Conservation (phyloP, 305 asterid genomes). For the Solanum hybrid region DNA sequence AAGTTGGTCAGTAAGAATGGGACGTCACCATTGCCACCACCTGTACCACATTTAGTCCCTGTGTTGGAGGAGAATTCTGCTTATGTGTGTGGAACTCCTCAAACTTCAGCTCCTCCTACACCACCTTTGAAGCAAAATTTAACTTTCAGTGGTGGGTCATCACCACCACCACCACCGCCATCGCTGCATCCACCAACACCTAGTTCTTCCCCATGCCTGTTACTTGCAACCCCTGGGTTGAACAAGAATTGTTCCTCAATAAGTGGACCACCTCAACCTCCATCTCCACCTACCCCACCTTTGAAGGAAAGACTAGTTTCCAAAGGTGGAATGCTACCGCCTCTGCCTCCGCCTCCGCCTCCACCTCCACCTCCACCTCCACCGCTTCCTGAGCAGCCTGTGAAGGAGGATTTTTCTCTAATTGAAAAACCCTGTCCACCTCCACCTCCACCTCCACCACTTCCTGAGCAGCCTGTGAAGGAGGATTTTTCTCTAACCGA, state of each 20-base stretch:
- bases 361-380: slow-evolving; percentile 6
- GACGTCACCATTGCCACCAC: slow-evolving; percentile 10
- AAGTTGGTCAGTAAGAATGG: neutral
- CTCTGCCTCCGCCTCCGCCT: neutral
- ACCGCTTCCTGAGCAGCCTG: neutral
- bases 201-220: slow-evolving; percentile 8
- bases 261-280: slow-evolving; percentile 1
- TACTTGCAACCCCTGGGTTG: neutral
- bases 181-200: neutral
- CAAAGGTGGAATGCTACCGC: neutral
- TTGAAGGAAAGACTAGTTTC: neutral
- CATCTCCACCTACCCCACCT: neutral
- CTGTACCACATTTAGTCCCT: neutral
- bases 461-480: neutral
- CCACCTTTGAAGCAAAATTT: neutral
- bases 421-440: neutral
- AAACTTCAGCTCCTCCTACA: neutral
- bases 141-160: neutral
- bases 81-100: neutral
- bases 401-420: neutral
- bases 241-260: neutral
- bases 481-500: neutral
- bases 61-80: neutral
- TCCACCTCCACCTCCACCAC: slow-evolving; percentile 9
- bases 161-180: neutral